Evolutionary conservation across 306 rosid genomes (phyloP).

Genomic region (Ziziphus jujuba): DNA sequence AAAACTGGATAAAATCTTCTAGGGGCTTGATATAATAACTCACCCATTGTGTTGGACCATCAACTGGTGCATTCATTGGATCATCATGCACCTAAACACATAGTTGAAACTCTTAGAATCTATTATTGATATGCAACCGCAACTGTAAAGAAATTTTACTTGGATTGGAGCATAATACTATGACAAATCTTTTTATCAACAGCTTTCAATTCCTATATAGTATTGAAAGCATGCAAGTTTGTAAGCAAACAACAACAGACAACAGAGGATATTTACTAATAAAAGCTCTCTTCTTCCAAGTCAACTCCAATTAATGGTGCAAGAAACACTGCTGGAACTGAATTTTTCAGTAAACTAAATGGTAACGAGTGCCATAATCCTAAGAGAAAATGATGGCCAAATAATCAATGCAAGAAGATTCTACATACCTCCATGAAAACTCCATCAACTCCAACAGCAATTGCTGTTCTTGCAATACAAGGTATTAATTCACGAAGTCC

Average conservation of each 20-base stretch:
- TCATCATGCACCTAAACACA: constrained; percentile 83
- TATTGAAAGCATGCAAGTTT: background rate
- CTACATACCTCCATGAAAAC: constrained; percentile 88
- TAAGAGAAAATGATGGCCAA: background rate
- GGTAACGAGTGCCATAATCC: background rate
- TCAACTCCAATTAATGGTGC: background rate
- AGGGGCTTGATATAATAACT: constrained; percentile 24
- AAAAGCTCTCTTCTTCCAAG: background rate
- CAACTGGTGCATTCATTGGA: constrained; percentile 92
- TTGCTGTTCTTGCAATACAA: constrained; percentile 94
- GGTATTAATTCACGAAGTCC: constrained; percentile 97
- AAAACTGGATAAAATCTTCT: background rate
- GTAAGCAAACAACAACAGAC: background rate
- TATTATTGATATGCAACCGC: background rate
- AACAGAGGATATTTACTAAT: background rate
- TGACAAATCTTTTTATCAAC: background rate
- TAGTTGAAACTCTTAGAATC: constrained; percentile 23
- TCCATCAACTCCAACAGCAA: constrained; percentile 97
- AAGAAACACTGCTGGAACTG: background rate
- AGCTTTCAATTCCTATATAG: background rate
- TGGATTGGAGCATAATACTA: background rate
- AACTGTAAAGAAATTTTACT: no score
- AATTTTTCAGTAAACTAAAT: background rate
- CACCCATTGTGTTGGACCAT: constrained; percentile 99
- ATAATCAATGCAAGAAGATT: constrained; percentile 16